phyloP scores from a whole-genome alignment of 2,329 filamentous ascomycete genomes.

The Trichoderma citrinoviride region DNA sequence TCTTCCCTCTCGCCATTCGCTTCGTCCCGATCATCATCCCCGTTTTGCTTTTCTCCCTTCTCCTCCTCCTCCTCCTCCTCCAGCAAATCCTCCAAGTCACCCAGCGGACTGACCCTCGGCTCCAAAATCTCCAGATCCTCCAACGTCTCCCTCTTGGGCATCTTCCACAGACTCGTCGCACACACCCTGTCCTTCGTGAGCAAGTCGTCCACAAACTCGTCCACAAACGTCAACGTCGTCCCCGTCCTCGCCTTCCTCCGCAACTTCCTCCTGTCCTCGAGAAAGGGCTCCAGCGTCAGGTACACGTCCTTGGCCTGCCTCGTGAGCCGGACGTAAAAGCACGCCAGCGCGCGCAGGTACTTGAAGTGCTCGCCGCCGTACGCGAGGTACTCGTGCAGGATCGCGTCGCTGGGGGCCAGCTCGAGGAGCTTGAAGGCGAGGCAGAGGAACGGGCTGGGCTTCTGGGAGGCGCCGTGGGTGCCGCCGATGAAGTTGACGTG shows the following conservation, averaged over 20 bases:
- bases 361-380: constrained; percentile 75
- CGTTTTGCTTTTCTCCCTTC: constrained; percentile 9
- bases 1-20: constrained; percentile 37
- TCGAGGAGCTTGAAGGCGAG: constrained; percentile 93
- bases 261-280: constrained; percentile 81
- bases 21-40: not conserved
- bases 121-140: constrained; percentile 90
- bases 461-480: constrained; percentile 79
- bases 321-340: constrained; percentile 90
- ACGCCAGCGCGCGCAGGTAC: constrained; percentile 84
- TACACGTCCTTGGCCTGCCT: constrained; percentile 81
- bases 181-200: constrained; percentile 86
- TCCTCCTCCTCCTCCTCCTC: constrained; percentile 51
- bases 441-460: constrained; percentile 89
- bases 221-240: constrained; percentile 75
- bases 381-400: constrained; percentile 76
- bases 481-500: constrained; percentile 81
- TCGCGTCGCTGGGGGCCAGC: constrained; percentile 73
- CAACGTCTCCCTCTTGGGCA: constrained; percentile 75
- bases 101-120: constrained; percentile 77
- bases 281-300: constrained; percentile 71
- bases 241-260: constrained; percentile 71
- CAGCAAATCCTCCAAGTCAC: constrained; percentile 71
- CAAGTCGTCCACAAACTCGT: constrained; percentile 91
- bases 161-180: constrained; percentile 87